Conservation (phyloP, 257 asterid species). For the Avicennia marina region DNA sequence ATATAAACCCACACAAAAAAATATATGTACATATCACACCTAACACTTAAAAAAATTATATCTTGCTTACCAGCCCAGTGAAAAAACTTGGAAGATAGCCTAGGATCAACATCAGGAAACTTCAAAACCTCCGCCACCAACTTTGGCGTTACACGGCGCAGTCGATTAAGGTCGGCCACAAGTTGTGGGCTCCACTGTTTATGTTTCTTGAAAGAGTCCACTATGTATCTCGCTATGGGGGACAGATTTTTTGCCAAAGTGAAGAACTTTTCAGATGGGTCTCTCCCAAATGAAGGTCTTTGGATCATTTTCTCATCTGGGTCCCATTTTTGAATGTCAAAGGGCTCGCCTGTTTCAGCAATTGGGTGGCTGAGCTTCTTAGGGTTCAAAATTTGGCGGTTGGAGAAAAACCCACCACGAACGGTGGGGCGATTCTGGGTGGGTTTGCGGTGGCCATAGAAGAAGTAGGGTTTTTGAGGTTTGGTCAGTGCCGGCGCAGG, state of each 20-base stretch:
- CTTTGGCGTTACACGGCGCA: constrained; percentile 87
- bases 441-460: constrained; percentile 90
- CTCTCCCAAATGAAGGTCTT: constrained; percentile 22
- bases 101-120: constrained; percentile 73
- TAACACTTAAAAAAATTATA: neutral
- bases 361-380: constrained; percentile 27
- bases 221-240: constrained; percentile 80
- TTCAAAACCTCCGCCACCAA: constrained; percentile 84
- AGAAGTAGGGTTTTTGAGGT: constrained; percentile 63
- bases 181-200: constrained; percentile 66
- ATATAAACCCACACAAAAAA: no score
- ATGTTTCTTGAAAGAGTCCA: constrained; percentile 76
- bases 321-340: constrained; percentile 87
- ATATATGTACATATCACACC: no score
- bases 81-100: constrained; percentile 74
- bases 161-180: constrained; percentile 64
- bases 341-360: constrained; percentile 25
- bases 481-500: constrained; percentile 33
- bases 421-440: constrained; percentile 88
- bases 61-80: constrained; percentile 81
- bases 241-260: constrained; percentile 60
- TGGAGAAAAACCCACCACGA: constrained; percentile 82
- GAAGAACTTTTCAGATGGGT: constrained; percentile 74
- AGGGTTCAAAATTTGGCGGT: constrained; percentile 52
- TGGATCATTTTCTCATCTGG: constrained; percentile 35